Conservation (phyloP, 2,329 filamentous ascomycete species). For the Aspergillus sp. region DNA sequence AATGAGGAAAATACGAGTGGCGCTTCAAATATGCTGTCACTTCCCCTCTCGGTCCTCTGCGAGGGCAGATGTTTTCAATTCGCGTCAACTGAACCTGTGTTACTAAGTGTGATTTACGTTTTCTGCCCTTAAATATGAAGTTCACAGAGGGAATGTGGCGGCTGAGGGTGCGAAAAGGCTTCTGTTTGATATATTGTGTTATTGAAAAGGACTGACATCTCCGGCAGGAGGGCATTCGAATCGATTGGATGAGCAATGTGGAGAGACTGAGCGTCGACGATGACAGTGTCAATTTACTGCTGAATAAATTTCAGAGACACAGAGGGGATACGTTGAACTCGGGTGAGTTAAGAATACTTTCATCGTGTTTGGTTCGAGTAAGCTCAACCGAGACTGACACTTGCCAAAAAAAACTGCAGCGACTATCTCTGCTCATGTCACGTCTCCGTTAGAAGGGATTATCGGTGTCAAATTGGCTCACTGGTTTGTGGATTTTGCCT, state of each 20-base stretch:
- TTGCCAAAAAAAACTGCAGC: conserved; percentile 13
- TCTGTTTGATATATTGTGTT: no score
- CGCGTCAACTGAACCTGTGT: neutral
- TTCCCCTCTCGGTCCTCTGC: no score
- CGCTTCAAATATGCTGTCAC: no score
- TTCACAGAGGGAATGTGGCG: conserved; percentile 40
- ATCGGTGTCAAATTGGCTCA: conserved; percentile 37
- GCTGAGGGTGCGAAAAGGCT: conserved; percentile 17
- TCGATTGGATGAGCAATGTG: conserved; percentile 41
- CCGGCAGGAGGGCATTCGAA: conserved; percentile 28
- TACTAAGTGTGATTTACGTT: no score
- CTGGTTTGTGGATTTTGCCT: conserved; percentile 19
- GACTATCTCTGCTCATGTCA: conserved; percentile 28
- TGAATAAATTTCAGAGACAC: conserved; percentile 33
- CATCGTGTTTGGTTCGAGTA: neutral
- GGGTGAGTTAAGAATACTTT: conserved; percentile 13
- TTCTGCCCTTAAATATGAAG: conserved; percentile 27
- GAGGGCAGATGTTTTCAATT: no score
- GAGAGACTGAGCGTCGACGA: conserved; percentile 27
- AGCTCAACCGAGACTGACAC: neutral
- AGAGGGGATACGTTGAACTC: conserved; percentile 39
- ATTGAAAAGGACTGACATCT: no score
- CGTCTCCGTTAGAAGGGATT: conserved; percentile 33
- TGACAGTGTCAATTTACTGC: conserved; percentile 28
- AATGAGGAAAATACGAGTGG: neutral